Evolutionary conservation across 2,329 filamentous ascomycete genomes (phyloP).

Genomic region (Emericellopsis atlantica): DNA sequence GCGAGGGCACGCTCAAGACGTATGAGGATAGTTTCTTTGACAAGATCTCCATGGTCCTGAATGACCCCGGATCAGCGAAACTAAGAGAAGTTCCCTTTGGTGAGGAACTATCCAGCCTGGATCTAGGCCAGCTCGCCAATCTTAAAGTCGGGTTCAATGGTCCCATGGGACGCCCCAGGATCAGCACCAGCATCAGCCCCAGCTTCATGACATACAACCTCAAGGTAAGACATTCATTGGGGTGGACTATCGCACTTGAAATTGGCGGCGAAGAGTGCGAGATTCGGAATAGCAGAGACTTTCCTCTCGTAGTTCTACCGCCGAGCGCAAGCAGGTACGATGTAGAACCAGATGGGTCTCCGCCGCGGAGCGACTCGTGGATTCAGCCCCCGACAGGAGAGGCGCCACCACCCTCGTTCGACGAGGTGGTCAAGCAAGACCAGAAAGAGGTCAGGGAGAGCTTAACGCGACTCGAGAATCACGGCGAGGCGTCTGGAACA

Average conservation of each 20-base stretch:
- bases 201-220: not conserved
- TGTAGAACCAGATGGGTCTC: not conserved
- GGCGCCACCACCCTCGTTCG: not conserved
- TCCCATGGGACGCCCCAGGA: not conserved
- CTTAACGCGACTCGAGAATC: not conserved
- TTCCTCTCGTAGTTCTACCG: not conserved
- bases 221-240: not conserved
- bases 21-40: not conserved
- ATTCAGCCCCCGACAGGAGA: not conserved
- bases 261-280: not conserved
- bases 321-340: not conserved
- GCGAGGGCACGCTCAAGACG: not conserved
- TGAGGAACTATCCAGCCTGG: not conserved
- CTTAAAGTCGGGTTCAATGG: not conserved
- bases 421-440: not conserved
- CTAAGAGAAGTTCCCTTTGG: not conserved
- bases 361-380: not conserved
- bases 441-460: not conserved
- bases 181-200: not conserved
- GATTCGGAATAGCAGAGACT: not conserved
- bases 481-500: not conserved
- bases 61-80: not conserved
- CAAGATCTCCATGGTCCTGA: not conserved
- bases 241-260: not conserved
- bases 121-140: not conserved